Evolutionary conservation across 2,329 filamentous ascomycete species (phyloP).

Genomic region (Apiospora arundinis): DNA sequence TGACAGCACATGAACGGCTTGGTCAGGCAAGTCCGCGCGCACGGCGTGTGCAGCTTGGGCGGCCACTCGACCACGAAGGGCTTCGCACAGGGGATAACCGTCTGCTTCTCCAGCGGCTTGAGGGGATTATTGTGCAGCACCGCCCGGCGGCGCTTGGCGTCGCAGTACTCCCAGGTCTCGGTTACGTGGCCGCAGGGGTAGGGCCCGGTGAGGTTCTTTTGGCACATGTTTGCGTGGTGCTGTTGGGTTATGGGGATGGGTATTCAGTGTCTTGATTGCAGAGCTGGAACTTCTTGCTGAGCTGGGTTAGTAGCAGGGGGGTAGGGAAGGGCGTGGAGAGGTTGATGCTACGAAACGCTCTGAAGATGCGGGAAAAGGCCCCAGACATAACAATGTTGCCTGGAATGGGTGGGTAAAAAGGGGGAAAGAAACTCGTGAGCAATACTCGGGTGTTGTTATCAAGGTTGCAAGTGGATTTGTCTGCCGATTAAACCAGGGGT

Average conservation of each 20-base stretch:
- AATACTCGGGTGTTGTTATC: neutral
- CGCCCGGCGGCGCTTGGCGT: constrained; percentile 22
- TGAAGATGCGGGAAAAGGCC: neutral
- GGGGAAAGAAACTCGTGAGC: neutral
- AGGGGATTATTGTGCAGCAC: constrained; percentile 24
- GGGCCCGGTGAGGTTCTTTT: constrained; percentile 24
- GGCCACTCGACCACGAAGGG: neutral
- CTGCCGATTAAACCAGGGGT: neutral
- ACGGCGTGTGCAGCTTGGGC: constrained; percentile 31
- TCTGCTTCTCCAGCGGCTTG: neutral
- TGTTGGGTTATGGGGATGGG: too few relatives aligned
- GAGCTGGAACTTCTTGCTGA: neutral
- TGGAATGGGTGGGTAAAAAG: neutral
- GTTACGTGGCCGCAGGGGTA: constrained; percentile 36
- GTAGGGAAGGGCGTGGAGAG: neutral
- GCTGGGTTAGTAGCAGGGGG: neutral
- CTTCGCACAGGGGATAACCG: constrained; percentile 25
- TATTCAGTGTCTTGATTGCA: too few relatives aligned
- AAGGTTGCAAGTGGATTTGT: neutral
- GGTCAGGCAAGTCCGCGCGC: constrained; percentile 31
- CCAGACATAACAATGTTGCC: neutral
- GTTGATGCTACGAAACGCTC: neutral
- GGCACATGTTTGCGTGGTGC: constrained; percentile 22
- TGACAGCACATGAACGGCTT: constrained; percentile 31
- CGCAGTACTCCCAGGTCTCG: constrained; percentile 30